Percentiles rank a stretch among this genome's conserved stretches.
Conservation (phyloP, 176 grass and related monocot species). For the Oryza meridionalis region DNA sequence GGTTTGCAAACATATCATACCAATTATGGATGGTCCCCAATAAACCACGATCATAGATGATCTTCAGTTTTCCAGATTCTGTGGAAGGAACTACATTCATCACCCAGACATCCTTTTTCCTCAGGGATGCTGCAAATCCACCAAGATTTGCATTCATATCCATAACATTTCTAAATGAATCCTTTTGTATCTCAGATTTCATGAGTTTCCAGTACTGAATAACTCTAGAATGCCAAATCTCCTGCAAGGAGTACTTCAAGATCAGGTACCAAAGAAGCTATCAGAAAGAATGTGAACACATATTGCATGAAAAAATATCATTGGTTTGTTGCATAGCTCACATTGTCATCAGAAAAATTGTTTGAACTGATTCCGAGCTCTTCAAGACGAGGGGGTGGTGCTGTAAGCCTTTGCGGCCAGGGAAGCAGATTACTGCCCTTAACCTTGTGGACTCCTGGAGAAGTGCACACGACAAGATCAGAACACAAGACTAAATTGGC, state of each 20-base stretch:
- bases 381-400: conserved; percentile 66
- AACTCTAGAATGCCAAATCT: conserved; percentile 71
- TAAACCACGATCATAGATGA: conserved; percentile 83
- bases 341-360: conserved; percentile 63
- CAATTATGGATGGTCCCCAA: conserved; percentile 73
- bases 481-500: background rate
- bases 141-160: conserved; percentile 82
- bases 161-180: conserved; percentile 78
- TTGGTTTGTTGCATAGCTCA: conserved; percentile 22
- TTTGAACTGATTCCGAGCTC: conserved; percentile 59
- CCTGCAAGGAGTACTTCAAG: conserved; percentile 49
- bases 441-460: conserved; percentile 56
- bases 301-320: conserved; percentile 5
- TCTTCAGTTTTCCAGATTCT: conserved; percentile 73
- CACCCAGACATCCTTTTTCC: conserved; percentile 70
- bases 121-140: conserved; percentile 77
- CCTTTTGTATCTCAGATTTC: conserved; percentile 59
- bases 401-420: conserved; percentile 72
- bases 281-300: background rate
- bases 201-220: conserved; percentile 75
- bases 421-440: conserved; percentile 65
- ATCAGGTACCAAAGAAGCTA: background rate
- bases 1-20: conserved; percentile 39
- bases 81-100: conserved; percentile 71
- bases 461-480: conserved; percentile 16